Evolutionary conservation across 495 filamentous ascomycete genomes (phyloP), one percentile per base, ranked within the genome.

Genomic region (Talaromyces wortmannii): DNA sequence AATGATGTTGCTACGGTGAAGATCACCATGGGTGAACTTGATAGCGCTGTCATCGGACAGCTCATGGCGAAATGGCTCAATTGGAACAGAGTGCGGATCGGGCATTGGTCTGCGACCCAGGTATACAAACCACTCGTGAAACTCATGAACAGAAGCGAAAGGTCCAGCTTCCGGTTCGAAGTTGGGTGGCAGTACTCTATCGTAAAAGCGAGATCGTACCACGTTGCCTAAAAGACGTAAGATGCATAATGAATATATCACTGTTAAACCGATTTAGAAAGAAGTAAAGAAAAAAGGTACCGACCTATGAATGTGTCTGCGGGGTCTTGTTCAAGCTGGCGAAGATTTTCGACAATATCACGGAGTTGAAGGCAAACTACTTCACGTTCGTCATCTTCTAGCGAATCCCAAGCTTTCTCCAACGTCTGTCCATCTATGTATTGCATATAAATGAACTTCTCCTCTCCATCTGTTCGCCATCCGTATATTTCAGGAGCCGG

Each of bases 1-100:
- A 46, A 78, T 55, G 57, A 79, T 73, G 56, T 80, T 78, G 49
- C 68, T 72, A 32, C 59, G 72, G 57, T 76, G 71, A 18, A 78
- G 59, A 57, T 72, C 74, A 17, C 60, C 65, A 59, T 79, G 76
- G 10, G 76, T 79, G 45, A 78, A 80, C 3, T 67, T 69, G 48
- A 77, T 72, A 10, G 66, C 62, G 48, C 62, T 55, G 46, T 73
- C 50, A 32, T 65, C 61, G 23, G 61, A 57, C 0, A 66, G 55
- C 8, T 61, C 60, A n/a, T 61, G 44, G 15, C 66, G 64, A 32
- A 65, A 69, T 45, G 64, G 62, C 49, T 69, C 66, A 5, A 63
- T 40, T 57, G 64, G 64, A 0, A 64, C 55, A 17, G 64, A 66
- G 48, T 66, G 55, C 44, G 66, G 63, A 62, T 66, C 57, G 15